A percentile compares a stretch with the other conserved stretches of the same genome.
These are phyloP conservation scores for Lasiodiplodia hormozganensis DNA, from an alignment of 2,329 filamentous ascomycete genomes.

Conservation along the genomic window DNA sequence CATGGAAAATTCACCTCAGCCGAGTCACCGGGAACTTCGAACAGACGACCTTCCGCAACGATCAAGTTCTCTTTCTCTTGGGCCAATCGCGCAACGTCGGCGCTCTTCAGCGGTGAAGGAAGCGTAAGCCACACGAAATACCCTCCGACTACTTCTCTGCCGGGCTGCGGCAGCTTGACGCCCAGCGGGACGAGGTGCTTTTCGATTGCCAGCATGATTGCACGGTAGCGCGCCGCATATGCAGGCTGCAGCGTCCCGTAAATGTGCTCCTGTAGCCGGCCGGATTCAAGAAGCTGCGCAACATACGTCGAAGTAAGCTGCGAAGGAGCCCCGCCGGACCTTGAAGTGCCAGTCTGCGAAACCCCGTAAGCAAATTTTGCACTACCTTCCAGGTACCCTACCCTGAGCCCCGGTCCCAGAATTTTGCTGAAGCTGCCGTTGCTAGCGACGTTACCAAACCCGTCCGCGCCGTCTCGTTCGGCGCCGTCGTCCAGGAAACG, in stretches of 20 bases:
- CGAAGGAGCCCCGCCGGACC: constrained; percentile 66
- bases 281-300: constrained; percentile 60
- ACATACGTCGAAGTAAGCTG: constrained; percentile 66
- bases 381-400: constrained; percentile 86
- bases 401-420: constrained; percentile 78
- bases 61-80: constrained; percentile 69
- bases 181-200: constrained; percentile 68
- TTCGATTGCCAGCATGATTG: constrained; percentile 66
- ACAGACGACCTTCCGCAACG: constrained; percentile 72
- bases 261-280: constrained; percentile 62
- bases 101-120: constrained; percentile 60
- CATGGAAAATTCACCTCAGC: constrained; percentile 62
- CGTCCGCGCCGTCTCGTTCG: constrained; percentile 54
- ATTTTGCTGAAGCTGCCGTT: constrained; percentile 95
- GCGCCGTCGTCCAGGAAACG: constrained; percentile 66
- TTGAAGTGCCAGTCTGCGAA: constrained; percentile 65
- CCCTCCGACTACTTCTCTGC: constrained; percentile 69
- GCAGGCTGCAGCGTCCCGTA: constrained; percentile 60
- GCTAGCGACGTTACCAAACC: constrained; percentile 80
- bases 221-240: constrained; percentile 60
- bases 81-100: constrained; percentile 64
- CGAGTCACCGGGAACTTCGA: constrained; percentile 62
- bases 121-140: constrained; percentile 86
- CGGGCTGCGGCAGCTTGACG: constrained; percentile 55
- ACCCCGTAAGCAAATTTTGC: constrained; percentile 65